Percentiles rank a stretch among this genome's conserved stretches.
Evolutionary conservation across 345 rosid species (phyloP).

Genomic region (Angophora floribunda): DNA sequence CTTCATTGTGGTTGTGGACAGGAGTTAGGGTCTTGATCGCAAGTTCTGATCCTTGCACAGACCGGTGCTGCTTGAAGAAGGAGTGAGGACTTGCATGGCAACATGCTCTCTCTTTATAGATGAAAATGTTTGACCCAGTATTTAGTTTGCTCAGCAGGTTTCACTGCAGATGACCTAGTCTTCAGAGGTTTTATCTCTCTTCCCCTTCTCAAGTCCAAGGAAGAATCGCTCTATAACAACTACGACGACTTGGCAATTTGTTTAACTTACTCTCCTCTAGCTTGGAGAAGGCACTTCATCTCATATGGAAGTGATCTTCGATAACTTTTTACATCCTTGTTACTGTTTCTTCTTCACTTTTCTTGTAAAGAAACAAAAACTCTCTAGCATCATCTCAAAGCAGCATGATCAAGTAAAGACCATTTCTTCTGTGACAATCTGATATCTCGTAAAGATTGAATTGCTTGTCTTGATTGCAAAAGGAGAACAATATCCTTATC

Average conservation of each 20-base stretch:
- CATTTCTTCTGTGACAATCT: not conserved
- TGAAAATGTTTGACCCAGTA: not conserved
- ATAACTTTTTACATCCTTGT: no score
- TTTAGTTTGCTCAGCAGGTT: not conserved
- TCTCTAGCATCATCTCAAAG: no score
- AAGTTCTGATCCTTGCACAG: not conserved
- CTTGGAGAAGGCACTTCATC: not conserved
- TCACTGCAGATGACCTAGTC: not conserved
- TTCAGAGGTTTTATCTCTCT: not conserved
- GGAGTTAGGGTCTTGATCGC: not conserved
- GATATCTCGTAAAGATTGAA: not conserved
- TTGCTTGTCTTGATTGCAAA: not conserved
- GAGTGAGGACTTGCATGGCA: not conserved
- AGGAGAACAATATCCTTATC: not conserved
- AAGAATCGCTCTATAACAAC: not conserved
- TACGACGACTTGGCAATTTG: not conserved
- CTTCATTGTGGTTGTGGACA: not conserved
- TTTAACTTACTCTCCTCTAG: not conserved
- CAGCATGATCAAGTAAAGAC: no score
- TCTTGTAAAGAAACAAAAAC: no score
- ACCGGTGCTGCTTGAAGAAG: not conserved
- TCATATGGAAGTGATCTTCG: no score
- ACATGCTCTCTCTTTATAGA: not conserved
- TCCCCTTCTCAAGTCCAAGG: not conserved
- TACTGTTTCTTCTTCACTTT: no score